phyloP scores from a whole-genome alignment of 2,329 filamentous ascomycete genomes.

The Penicillium freii region DNA sequence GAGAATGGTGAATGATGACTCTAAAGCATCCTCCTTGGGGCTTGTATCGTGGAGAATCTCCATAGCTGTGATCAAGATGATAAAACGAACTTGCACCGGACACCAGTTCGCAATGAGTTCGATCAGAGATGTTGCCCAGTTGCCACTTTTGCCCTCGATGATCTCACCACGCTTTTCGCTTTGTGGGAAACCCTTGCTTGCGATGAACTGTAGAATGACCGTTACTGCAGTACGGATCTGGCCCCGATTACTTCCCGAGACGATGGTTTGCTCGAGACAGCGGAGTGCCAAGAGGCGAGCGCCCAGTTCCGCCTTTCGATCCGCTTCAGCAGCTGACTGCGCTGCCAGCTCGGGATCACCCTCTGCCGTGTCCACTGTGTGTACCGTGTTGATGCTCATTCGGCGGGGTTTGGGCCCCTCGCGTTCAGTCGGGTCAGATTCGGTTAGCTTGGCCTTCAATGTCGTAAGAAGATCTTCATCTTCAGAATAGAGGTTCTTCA shows the following conservation, averaged over 20 bases:
- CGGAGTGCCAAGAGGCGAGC: conserved; percentile 80
- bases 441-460: conserved; percentile 64
- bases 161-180: conserved; percentile 47
- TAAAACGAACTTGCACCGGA: conserved; percentile 89
- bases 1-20: conserved; percentile 71
- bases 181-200: conserved; percentile 54
- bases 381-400: conserved; percentile 75
- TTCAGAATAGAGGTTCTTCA: conserved; percentile 77
- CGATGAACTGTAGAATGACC: conserved; percentile 72
- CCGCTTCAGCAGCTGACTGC: conserved; percentile 79
- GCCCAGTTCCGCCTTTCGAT: conserved; percentile 85
- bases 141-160: conserved; percentile 46
- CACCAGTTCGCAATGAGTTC: conserved; percentile 80
- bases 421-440: conserved; percentile 66
- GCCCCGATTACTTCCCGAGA: conserved; percentile 69
- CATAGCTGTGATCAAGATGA: conserved; percentile 78
- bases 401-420: conserved; percentile 65
- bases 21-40: conserved; percentile 67
- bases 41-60: conserved; percentile 70
- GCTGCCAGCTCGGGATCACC: conserved; percentile 66
- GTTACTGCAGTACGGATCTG: conserved; percentile 77
- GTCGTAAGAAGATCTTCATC: conserved; percentile 63
- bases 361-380: conserved; percentile 66
- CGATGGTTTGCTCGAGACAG: conserved; percentile 82
- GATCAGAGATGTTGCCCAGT: conserved; percentile 82